phyloP scores from a whole-genome alignment of 2,329 filamentous ascomycete species.

The Coniochaeta sp. region DNA sequence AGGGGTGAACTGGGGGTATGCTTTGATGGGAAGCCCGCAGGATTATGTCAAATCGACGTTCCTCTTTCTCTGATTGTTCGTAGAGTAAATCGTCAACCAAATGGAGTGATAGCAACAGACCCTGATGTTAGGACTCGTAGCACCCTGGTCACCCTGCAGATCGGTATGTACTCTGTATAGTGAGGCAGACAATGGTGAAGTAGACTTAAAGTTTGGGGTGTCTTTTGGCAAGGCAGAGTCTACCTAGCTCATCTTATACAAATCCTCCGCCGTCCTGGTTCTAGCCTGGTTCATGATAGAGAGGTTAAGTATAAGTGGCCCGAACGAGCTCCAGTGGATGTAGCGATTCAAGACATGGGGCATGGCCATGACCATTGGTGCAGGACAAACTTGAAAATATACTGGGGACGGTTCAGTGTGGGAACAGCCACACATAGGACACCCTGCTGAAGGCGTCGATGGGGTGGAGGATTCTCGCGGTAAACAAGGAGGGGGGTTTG shows the following conservation, averaged over 20 bases:
- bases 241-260: not conserved
- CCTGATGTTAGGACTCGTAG: not conserved
- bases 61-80: not conserved
- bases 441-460: not conserved
- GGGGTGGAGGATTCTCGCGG: not conserved
- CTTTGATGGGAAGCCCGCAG: not conserved
- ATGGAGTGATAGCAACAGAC: not conserved
- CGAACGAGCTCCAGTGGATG: not conserved
- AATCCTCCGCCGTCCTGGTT: not conserved
- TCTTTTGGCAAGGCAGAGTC: not conserved
- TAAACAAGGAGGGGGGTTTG: not conserved
- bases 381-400: not conserved
- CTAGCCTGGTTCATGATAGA: not conserved
- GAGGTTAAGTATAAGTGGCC: not conserved
- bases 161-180: not conserved
- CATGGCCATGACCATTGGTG: not conserved
- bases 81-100: not conserved
- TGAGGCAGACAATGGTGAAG: not conserved
- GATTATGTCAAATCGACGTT: not conserved
- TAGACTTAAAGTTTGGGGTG: not conserved
- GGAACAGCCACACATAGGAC: not conserved
- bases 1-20: not conserved
- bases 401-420: not conserved
- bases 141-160: not conserved
- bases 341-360: not conserved